These are phyloP conservation scores for Peziza echinospora DNA, from an alignment of 495 filamentous ascomycete genomes.

Conservation along the genomic window DNA sequence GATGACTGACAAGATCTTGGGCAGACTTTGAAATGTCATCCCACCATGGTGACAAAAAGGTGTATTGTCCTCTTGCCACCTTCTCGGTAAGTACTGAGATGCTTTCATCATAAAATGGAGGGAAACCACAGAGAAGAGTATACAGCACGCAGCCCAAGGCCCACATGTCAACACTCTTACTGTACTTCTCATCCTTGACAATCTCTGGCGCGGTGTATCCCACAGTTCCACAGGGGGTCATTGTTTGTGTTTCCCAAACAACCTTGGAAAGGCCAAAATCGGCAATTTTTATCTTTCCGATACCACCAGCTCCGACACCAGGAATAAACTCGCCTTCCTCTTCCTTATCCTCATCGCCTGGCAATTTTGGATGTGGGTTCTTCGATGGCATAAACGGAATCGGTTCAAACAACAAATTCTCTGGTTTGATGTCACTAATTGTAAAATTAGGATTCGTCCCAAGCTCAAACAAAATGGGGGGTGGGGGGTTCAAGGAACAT, in stretches of 20 bases:
- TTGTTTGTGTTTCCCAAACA: constrained; percentile 96
- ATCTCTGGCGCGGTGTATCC: constrained; percentile 99
- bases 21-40: constrained; percentile 93
- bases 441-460: constrained; percentile 10
- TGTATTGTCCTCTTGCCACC: constrained; percentile 89
- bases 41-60: constrained; percentile 98
- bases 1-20: constrained; percentile 81
- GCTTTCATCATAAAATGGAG: constrained; percentile 95
- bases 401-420: constrained; percentile 87
- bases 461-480: not conserved
- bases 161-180: constrained; percentile 99
- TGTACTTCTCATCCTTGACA: constrained; percentile 95
- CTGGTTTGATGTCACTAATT: constrained; percentile 87
- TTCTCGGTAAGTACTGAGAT: constrained; percentile 96
- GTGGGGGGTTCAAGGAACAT: constrained; percentile 21
- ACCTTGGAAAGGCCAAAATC: constrained; percentile 96
- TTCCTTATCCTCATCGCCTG: constrained; percentile 90
- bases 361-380: constrained; percentile 48
- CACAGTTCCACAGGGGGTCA: constrained; percentile 95
- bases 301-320: constrained; percentile 73
- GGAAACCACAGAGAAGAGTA: constrained; percentile 89
- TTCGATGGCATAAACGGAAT: constrained; percentile 60
- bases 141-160: constrained; percentile 92
- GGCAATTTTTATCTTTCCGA: constrained; percentile 88
- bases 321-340: constrained; percentile 87